Evolutionary conservation across 257 asterid genomes (phyloP).

Genomic region (Buddleja alternifolia): DNA sequence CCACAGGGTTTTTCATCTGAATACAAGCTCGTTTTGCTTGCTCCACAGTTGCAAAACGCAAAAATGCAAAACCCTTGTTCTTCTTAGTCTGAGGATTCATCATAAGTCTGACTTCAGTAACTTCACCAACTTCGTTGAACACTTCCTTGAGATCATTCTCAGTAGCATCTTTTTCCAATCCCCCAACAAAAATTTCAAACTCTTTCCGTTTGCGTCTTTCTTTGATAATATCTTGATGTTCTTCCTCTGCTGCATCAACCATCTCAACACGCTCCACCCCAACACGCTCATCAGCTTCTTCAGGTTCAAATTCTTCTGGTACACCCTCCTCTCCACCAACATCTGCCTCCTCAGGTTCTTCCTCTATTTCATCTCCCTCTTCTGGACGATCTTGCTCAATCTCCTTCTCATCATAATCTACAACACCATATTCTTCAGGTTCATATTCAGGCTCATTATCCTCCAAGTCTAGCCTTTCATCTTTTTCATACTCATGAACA

Average conservation of each 20-base stretch:
- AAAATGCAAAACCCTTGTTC: slow-evolving; percentile 97
- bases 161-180: slow-evolving; percentile 96
- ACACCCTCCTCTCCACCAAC: slow-evolving; percentile 66
- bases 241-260: slow-evolving; percentile 79
- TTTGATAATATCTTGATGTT: slow-evolving; percentile 76
- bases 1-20: slow-evolving; percentile 88
- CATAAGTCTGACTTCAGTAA: slow-evolving; percentile 93
- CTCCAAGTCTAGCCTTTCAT: slow-evolving; percentile 91
- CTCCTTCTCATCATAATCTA: slow-evolving; percentile 89
- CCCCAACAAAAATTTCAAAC: slow-evolving; percentile 95
- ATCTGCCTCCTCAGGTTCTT: slow-evolving; percentile 67
- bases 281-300: slow-evolving; percentile 61
- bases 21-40: slow-evolving; percentile 94
- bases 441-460: slow-evolving; percentile 97
- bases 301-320: slow-evolving; percentile 69
- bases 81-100: slow-evolving; percentile 97
- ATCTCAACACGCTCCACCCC: slow-evolving; percentile 58
- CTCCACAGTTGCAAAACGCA: slow-evolving; percentile 91
- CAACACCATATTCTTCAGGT: slow-evolving; percentile 82
- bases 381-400: slow-evolving; percentile 71
- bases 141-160: slow-evolving; percentile 91
- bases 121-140: slow-evolving; percentile 86
- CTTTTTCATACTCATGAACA: slow-evolving; percentile 78
- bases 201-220: slow-evolving; percentile 97
- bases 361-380: slow-evolving; percentile 61